Evolutionary conservation across 2,329 filamentous ascomycete genomes (phyloP).

Genomic region (Colletotrichum sp.): DNA sequence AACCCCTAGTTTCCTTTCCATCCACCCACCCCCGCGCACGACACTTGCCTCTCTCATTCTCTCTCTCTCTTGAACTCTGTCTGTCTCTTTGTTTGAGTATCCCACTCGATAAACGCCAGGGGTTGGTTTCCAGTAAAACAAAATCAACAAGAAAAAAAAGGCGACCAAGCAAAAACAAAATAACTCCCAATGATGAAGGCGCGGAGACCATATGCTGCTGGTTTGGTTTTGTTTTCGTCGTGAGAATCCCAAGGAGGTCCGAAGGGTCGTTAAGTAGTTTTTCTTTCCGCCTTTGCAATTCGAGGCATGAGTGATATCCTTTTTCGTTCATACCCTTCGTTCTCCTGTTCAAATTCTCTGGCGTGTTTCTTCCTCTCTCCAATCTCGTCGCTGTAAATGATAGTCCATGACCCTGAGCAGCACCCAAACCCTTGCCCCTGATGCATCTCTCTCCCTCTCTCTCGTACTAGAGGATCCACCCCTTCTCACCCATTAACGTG

Average conservation of each 20-base stretch:
- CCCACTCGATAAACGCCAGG: slow-evolving; percentile 19
- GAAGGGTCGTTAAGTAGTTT: background rate
- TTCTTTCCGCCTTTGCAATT: background rate
- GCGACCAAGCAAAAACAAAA: background rate
- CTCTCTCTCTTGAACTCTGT: background rate
- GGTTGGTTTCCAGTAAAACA: background rate
- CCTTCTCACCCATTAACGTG: background rate
- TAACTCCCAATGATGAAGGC: slow-evolving; percentile 22
- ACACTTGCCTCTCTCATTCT: background rate
- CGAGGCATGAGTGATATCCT: background rate
- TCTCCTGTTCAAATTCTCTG: background rate
- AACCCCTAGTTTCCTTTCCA: background rate
- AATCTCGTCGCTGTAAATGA: slow-evolving; percentile 10
- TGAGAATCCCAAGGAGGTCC: slow-evolving; percentile 4
- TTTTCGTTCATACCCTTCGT: background rate
- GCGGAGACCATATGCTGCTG: slow-evolving; percentile 14
- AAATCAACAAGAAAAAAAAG: background rate
- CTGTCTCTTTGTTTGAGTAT: slow-evolving; percentile 3
- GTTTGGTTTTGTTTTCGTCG: slow-evolving; percentile 14
- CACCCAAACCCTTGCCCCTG: background rate
- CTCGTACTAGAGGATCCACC: background rate
- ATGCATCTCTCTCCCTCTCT: background rate
- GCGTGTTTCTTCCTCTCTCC: slow-evolving; percentile 1
- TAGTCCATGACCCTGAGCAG: background rate
- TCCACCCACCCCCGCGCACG: background rate